Percentiles rank a stretch among this genome's conserved stretches.
Evolutionary conservation across 495 filamentous ascomycete species (phyloP).

Genomic region (Pseudomonodictys pantanalensis): DNA sequence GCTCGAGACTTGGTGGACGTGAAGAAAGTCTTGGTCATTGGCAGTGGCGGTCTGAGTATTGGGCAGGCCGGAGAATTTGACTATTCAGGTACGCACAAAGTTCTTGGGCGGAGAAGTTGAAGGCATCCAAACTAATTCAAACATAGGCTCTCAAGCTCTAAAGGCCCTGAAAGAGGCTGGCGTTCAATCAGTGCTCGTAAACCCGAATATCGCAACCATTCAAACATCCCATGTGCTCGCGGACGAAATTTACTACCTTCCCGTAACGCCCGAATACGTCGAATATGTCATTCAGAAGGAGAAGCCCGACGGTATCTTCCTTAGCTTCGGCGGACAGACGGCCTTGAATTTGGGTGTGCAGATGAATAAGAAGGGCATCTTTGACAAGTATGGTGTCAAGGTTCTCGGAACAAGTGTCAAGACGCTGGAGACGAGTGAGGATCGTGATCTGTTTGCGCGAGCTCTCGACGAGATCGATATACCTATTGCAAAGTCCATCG

Average conservation of each 20-base stretch:
- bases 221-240: constrained; percentile 97
- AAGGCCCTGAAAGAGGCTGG: constrained; percentile 86
- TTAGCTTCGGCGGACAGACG: constrained; percentile 96
- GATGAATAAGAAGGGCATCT: constrained; percentile 94
- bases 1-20: constrained; percentile 78
- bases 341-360: constrained; percentile 93
- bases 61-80: constrained; percentile 99
- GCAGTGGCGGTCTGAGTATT: constrained; percentile 93
- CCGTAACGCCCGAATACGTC: constrained; percentile 95
- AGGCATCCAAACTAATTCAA: not conserved
- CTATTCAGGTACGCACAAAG: constrained; percentile 72
- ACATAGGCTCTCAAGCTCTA: constrained; percentile 76
- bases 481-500: constrained; percentile 92
- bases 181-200: constrained; percentile 92
- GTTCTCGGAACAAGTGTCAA: constrained; percentile 93
- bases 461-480: constrained; percentile 92
- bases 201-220: constrained; percentile 98
- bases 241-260: constrained; percentile 97
- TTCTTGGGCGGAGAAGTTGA: not conserved
- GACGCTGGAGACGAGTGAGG: constrained; percentile 91
- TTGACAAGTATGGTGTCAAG: constrained; percentile 89
- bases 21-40: constrained; percentile 97
- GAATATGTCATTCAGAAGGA: constrained; percentile 93
- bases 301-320: constrained; percentile 90
- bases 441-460: constrained; percentile 92